phyloP scores from a whole-genome alignment of 2,329 filamentous ascomycete genomes.

The Coniella lustricola region DNA sequence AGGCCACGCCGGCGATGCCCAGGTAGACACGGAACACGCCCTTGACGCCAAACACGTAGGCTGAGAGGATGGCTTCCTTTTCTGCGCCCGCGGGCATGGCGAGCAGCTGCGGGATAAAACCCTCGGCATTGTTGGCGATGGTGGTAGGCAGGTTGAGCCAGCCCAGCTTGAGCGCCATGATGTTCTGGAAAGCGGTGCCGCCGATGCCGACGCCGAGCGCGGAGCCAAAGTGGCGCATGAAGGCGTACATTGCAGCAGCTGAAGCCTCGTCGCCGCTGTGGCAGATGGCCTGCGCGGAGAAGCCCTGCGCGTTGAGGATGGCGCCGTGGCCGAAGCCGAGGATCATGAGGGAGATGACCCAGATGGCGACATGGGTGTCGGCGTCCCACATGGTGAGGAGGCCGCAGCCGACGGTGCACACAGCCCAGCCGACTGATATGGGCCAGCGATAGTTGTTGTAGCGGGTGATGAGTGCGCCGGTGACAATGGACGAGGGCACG shows the following conservation, averaged over 20 bases:
- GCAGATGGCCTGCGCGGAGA: conserved; percentile 33
- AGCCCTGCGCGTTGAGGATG: conserved; percentile 32
- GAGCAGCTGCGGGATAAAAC: conserved; percentile 19
- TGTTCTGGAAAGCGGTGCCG: conserved; percentile 35
- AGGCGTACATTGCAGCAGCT: conserved; percentile 34
- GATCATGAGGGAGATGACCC: conserved; percentile 30
- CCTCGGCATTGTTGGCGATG: conserved; percentile 26
- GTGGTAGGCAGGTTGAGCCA: conserved; percentile 23
- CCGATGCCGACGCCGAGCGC: conserved; percentile 35
- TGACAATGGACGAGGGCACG: conserved; percentile 27
- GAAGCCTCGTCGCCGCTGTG: conserved; percentile 28
- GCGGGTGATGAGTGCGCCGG: conserved; percentile 24
- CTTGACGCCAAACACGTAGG: conserved; percentile 46
- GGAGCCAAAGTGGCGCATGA: conserved; percentile 34
- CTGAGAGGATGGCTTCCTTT: conserved; percentile 17
- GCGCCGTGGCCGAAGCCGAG: conserved; percentile 31
- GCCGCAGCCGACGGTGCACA: conserved; percentile 23
- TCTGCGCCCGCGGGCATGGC: conserved; percentile 17
- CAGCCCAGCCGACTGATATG: conserved; percentile 30
- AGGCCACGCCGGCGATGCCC: conserved; percentile 40
- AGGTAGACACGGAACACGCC: conserved; percentile 48
- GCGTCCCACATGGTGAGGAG: conserved; percentile 21
- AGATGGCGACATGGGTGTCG: conserved; percentile 25
- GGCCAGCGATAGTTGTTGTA: conserved; percentile 31
- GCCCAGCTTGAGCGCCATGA: conserved; percentile 28